Evolutionary conservation across 2,329 filamentous ascomycete species (phyloP).

Genomic region (Neofusicoccum kwambonambiense): DNA sequence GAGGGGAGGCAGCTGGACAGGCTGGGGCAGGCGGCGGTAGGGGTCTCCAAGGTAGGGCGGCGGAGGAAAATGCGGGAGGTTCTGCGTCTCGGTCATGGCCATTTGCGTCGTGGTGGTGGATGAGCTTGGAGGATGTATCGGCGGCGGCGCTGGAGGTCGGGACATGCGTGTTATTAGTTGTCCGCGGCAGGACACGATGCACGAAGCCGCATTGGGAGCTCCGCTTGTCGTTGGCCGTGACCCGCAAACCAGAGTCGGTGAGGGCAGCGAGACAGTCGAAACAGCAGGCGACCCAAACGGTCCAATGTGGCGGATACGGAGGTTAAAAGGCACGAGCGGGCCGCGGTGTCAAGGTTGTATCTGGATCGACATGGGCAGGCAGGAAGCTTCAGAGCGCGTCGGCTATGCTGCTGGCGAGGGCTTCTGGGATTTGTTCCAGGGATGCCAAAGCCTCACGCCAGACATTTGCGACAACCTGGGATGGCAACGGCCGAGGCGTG

Average conservation of each 20-base stretch:
- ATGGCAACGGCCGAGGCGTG: constrained; percentile 14
- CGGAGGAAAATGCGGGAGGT: constrained; percentile 40
- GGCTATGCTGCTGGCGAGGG: constrained; percentile 17
- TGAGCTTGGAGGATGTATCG: constrained; percentile 41
- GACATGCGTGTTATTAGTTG: constrained; percentile 46
- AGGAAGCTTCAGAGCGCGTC: constrained; percentile 26
- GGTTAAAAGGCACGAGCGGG: constrained; percentile 30
- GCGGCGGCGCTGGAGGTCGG: constrained; percentile 40
- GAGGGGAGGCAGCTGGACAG: constrained; percentile 40
- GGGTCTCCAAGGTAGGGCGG: constrained; percentile 41
- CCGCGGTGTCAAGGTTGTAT: constrained; percentile 29
- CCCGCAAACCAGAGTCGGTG: constrained; percentile 16
- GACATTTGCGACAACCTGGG: constrained; percentile 22
- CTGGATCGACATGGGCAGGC: constrained; percentile 40
- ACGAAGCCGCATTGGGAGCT: constrained; percentile 41
- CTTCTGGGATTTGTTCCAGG: constrained; percentile 18
- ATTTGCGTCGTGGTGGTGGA: constrained; percentile 28
- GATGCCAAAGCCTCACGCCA: constrained; percentile 30
- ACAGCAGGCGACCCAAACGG: constrained; percentile 13
- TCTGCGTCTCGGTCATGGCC: constrained; percentile 49
- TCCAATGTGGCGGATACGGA: constrained; percentile 36
- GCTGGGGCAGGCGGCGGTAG: constrained; percentile 40
- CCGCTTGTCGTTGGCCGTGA: constrained; percentile 13
- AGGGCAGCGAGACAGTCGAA: constrained; percentile 15
- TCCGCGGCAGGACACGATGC: constrained; percentile 40